These are phyloP conservation scores for Clarireedia monteithiana DNA, from an alignment of 2,329 filamentous ascomycete genomes.

Conservation along the genomic window DNA sequence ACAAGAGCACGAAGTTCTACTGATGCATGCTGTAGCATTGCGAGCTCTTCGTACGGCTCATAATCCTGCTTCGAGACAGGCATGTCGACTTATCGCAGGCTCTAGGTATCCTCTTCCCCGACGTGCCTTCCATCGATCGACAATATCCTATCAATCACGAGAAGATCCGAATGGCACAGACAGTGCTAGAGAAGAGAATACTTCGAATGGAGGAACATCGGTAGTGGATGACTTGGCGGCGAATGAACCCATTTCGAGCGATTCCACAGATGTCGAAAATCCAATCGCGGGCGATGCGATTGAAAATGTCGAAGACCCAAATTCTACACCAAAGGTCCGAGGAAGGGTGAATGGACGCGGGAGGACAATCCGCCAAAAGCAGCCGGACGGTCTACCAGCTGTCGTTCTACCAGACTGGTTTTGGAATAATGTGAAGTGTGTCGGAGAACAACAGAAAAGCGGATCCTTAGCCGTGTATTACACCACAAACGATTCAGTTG, in stretches of 20 bases:
- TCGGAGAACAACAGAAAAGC: conserved; percentile 12
- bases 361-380: conserved; percentile 18
- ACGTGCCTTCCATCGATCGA: conserved; percentile 26
- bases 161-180: conserved; percentile 13
- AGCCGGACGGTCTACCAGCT: conserved; percentile 36
- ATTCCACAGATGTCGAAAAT: neutral
- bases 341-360: conserved; percentile 13
- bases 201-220: neutral
- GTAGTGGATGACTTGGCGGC: neutral
- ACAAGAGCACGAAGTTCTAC: conserved; percentile 20
- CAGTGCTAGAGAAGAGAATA: conserved; percentile 13
- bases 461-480: conserved; percentile 18
- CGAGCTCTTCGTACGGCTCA: conserved; percentile 24
- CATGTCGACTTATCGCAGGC: conserved; percentile 27
- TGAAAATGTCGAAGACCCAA: conserved; percentile 3
- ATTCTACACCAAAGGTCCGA: conserved; percentile 11
- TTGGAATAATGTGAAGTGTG: conserved; percentile 39
- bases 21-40: conserved; percentile 29
- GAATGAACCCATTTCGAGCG: neutral
- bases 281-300: neutral
- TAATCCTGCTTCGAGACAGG: conserved; percentile 20
- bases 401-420: conserved; percentile 51
- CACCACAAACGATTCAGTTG: neutral
- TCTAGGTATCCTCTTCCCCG: conserved; percentile 21
- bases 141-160: conserved; percentile 19